phyloP scores from a whole-genome alignment of 1,284 basidiomycete genomes.

The Xerocomus nothofagi region DNA sequence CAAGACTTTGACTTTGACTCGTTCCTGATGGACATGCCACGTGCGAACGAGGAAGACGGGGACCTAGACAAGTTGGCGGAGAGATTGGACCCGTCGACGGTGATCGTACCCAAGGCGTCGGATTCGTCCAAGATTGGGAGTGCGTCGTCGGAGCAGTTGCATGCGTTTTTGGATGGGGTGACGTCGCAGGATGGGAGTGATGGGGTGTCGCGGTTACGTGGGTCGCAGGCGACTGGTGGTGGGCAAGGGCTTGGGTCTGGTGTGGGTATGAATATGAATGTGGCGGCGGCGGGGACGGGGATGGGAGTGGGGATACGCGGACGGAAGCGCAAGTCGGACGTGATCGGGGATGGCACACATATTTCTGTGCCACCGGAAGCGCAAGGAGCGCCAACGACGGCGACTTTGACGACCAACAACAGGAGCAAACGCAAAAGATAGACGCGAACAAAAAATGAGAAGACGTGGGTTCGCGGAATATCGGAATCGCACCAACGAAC shows the following conservation, averaged over 20 bases:
- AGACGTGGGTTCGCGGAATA: not conserved
- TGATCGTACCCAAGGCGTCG: constrained; percentile 17
- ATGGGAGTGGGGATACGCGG: constrained; percentile 14
- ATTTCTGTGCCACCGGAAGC: not conserved
- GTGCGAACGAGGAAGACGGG: constrained; percentile 29
- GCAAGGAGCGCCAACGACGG: not conserved
- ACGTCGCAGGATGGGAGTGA: constrained; percentile 31
- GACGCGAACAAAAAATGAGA: no score
- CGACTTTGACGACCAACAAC: constrained; percentile 9
- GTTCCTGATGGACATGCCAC: constrained; percentile 41
- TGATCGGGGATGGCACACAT: constrained; percentile 27
- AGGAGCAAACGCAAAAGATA: constrained; percentile 32
- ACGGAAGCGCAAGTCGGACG: constrained; percentile 52
- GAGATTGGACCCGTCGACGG: constrained; percentile 32
- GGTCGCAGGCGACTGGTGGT: not conserved
- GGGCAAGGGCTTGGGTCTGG: not conserved
- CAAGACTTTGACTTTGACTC: constrained; percentile 51
- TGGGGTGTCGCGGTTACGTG: not conserved
- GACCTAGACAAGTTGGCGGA: constrained; percentile 39
- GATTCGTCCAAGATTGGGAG: constrained; percentile 31
- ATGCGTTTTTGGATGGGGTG: constrained; percentile 47
- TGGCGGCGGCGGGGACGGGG: not conserved
- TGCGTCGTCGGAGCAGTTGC: constrained; percentile 40
- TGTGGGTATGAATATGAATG: not conserved
- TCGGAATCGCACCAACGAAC: not conserved